Conservation (phyloP, 2,329 filamentous ascomycete genomes). For the Tolypocladium inflatum region DNA sequence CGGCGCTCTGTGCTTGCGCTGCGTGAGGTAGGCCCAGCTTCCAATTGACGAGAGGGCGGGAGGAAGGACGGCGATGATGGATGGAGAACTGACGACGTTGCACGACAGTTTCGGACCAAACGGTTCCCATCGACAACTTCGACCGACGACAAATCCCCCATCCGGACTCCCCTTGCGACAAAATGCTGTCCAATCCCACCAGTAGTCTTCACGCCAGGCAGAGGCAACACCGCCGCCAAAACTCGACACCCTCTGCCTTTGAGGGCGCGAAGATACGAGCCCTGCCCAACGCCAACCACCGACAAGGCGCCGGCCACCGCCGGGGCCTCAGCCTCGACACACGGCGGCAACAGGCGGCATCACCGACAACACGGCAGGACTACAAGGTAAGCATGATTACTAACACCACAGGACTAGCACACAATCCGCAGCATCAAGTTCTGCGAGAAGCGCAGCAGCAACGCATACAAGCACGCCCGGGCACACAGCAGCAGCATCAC, state of each 20-base stretch:
- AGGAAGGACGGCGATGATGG: not conserved
- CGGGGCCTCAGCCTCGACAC: slow-evolving; percentile 80
- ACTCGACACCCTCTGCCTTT: slow-evolving; percentile 72
- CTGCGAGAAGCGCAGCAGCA: slow-evolving; percentile 89
- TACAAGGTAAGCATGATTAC: slow-evolving; percentile 41
- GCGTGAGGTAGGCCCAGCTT: slow-evolving; percentile 56
- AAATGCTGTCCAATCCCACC: slow-evolving; percentile 71
- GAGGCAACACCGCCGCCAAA: slow-evolving; percentile 66
- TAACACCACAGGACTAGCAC: slow-evolving; percentile 48
- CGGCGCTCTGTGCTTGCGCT: slow-evolving; percentile 75
- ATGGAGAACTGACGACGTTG: slow-evolving; percentile 2
- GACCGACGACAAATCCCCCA: slow-evolving; percentile 39
- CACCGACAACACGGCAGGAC: slow-evolving; percentile 20
- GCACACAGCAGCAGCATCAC: slow-evolving; percentile 26
- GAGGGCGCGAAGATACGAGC: slow-evolving; percentile 62
- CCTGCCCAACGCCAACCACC: slow-evolving; percentile 45
- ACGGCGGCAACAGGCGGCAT: slow-evolving; percentile 41
- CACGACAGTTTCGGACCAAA: slow-evolving; percentile 31
- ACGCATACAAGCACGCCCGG: slow-evolving; percentile 67
- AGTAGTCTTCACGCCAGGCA: slow-evolving; percentile 57
- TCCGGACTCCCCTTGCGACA: slow-evolving; percentile 65
- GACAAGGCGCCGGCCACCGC: slow-evolving; percentile 50
- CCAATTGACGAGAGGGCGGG: not conserved
- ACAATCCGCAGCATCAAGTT: slow-evolving; percentile 56
- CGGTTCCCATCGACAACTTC: slow-evolving; percentile 41